phyloP scores from a whole-genome alignment of 805 yeast genomes.

The Starmerella sp. region DNA sequence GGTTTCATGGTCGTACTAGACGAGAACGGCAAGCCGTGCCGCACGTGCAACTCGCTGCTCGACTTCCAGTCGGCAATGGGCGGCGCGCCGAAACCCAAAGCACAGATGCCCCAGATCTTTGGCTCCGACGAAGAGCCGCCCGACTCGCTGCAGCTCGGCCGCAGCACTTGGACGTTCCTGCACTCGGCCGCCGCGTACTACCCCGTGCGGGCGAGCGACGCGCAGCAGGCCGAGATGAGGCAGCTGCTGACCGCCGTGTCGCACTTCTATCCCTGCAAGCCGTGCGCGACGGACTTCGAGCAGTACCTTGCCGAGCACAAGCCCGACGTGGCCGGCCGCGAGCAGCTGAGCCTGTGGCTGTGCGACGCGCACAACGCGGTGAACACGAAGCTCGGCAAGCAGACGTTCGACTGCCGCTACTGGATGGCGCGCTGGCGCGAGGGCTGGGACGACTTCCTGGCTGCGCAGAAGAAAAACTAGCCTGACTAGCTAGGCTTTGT shows the following conservation, averaged over 20 bases:
- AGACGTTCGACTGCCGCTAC: constrained; percentile 68
- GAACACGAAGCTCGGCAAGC: constrained; percentile 77
- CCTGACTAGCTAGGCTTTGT: not conserved
- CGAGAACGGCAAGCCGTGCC: constrained; percentile 90
- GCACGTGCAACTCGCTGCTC: constrained; percentile 69
- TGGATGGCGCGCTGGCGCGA: constrained; percentile 95
- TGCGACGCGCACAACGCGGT: constrained; percentile 94
- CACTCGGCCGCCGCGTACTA: constrained; percentile 86
- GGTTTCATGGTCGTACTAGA: constrained; percentile 47
- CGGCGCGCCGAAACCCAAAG: not conserved
- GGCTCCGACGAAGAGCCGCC: constrained; percentile 55
- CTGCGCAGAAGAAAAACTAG: constrained; percentile 2
- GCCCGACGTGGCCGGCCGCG: constrained; percentile 41
- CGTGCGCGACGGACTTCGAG: constrained; percentile 78
- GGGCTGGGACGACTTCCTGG: constrained; percentile 60
- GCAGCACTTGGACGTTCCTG: constrained; percentile 82
- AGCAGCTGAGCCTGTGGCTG: constrained; percentile 78
- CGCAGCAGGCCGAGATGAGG: constrained; percentile 59
- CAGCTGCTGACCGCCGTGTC: constrained; percentile 62
- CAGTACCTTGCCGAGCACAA: constrained; percentile 40
- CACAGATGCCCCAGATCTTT: constrained; percentile 14
- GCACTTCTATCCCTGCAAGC: constrained; percentile 83
- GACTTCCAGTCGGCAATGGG: constrained; percentile 62
- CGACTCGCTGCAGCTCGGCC: constrained; percentile 69
- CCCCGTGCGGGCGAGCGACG: constrained; percentile 53